These are phyloP conservation scores for Yamadazyma sp. DNA, from an alignment of 805 yeast species.

Conservation along the genomic window DNA sequence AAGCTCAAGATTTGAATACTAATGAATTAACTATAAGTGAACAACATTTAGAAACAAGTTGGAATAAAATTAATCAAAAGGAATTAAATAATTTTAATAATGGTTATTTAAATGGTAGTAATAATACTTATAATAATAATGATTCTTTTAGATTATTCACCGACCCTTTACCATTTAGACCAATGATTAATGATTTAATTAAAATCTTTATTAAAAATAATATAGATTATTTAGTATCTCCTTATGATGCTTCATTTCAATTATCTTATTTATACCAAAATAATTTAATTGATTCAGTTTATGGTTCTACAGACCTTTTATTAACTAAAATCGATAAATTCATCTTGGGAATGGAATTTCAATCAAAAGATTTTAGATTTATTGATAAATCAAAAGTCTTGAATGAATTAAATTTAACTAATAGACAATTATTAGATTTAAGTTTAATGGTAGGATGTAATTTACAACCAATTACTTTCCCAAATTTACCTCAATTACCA, in stretches of 20 bases:
- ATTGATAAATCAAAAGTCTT: conserved; percentile 59
- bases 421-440: conserved; percentile 70
- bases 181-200: conserved; percentile 55
- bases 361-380: conserved; percentile 61
- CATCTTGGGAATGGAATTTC: conserved; percentile 68
- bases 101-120: conserved; percentile 15
- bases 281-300: conserved; percentile 65
- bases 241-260: conserved; percentile 78
- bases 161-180: conserved; percentile 47
- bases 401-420: conserved; percentile 55
- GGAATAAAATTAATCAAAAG: conserved; percentile 34
- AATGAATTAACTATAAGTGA: conserved; percentile 37
- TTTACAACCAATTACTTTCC: conserved; percentile 63
- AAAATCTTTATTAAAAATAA: conserved; percentile 51
- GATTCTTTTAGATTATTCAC: conserved; percentile 53
- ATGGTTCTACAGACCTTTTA: conserved; percentile 80
- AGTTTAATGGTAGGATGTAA: conserved; percentile 77
- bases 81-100: conserved; percentile 18
- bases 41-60: conserved; percentile 38
- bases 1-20: conserved; percentile 29
- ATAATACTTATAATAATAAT: conserved; percentile 18
- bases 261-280: conserved; percentile 64
- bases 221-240: conserved; percentile 73
- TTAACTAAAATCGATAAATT: conserved; percentile 66
- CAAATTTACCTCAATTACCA: conserved; percentile 46